Percentiles rank a stretch among this genome's conserved stretches.
Evolutionary conservation across 179 eudicot genomes (phyloP).

Genomic region (Sideroxylon spinosum): DNA sequence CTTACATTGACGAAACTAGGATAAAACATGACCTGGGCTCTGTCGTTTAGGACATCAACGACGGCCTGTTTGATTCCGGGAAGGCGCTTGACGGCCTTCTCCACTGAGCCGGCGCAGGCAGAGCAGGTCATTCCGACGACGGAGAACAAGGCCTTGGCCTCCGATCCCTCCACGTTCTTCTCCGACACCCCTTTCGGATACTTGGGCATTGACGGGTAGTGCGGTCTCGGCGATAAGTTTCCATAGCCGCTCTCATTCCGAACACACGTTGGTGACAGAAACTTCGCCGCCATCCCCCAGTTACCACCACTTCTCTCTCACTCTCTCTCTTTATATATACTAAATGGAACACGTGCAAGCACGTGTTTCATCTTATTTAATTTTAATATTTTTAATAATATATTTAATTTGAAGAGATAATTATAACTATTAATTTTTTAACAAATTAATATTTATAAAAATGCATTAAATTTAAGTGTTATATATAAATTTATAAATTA

Average conservation of each 20-base stretch:
- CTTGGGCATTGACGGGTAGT: conserved; percentile 54
- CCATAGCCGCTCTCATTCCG: conserved; percentile 21
- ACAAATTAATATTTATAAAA: too few relatives aligned
- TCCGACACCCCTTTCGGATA: conserved; percentile 49
- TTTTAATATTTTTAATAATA: too few relatives aligned
- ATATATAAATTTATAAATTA: too few relatives aligned
- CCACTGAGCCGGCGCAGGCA: conserved; percentile 85
- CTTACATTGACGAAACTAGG: conserved; percentile 66
- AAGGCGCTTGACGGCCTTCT: conserved; percentile 84
- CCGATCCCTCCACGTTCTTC: conserved; percentile 31
- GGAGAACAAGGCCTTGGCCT: conserved; percentile 51
- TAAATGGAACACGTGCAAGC: not conserved
- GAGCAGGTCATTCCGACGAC: conserved; percentile 86
- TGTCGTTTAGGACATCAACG: conserved; percentile 69
- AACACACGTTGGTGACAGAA: conserved; percentile 30
- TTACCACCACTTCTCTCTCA: not conserved
- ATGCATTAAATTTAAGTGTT: too few relatives aligned
- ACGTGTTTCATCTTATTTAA: too few relatives aligned
- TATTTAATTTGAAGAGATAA: too few relatives aligned
- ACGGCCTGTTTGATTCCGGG: conserved; percentile 75
- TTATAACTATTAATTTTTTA: too few relatives aligned
- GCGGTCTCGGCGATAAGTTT: conserved; percentile 35
- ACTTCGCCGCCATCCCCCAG: conserved; percentile 27
- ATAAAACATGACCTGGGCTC: conserved; percentile 67
- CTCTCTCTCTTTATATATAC: not conserved